Base-by-base conservation (phyloP, 148 eudicot species). In the Rhododendron williamsianum region DNA sequence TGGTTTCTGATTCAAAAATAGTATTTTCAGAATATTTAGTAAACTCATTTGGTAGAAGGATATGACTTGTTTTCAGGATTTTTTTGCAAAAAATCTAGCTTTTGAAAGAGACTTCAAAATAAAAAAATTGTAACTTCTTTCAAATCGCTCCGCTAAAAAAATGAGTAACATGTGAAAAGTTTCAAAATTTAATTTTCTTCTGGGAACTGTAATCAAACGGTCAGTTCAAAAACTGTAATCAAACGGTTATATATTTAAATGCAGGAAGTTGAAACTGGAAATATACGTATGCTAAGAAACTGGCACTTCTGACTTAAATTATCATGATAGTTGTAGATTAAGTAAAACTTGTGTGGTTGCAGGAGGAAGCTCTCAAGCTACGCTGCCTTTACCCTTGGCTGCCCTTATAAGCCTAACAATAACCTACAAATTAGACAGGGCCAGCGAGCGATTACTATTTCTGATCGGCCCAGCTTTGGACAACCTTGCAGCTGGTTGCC, bases 301-400 rank as follows among this genome's bases (percentile, higher is more conserved):
- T 45, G 52, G 81, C 25, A n/a, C 46, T n/a, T 56, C 38, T 78
- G 54, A 58, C 80, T 23, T 45, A n/a, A 77, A 33, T 25, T 71
- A 4, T 33, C 38, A 6, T 71, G 76, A 33, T 71, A 33, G 3
- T 41, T 43, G 73, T 23, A 43, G 38, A 8, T 78, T 18, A 83
- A 35, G 21, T 76, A 60, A 35, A 41, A 60, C 85, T 52, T 81
- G 45, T 85, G 63, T 90, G 76, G 48, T 82, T 93, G 90, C 92
- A 96, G 99, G 90, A 51, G 92, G 92, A 72, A 93, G 86, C 90
- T 92, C 92, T 83, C 89, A 88, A 60, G 92, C 94, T 77, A 91
- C 96, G 19, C 97, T 97, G 87, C 98, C 99, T 84, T 89, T 97
- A 36, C 99, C 99, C 86, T 85, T 97, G 84, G 99, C 99, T 80